Evolutionary conservation across 2,329 filamentous ascomycete species (phyloP), one percentile per base, ranked within the genome.

Genomic region (Colletotrichum salicis): DNA sequence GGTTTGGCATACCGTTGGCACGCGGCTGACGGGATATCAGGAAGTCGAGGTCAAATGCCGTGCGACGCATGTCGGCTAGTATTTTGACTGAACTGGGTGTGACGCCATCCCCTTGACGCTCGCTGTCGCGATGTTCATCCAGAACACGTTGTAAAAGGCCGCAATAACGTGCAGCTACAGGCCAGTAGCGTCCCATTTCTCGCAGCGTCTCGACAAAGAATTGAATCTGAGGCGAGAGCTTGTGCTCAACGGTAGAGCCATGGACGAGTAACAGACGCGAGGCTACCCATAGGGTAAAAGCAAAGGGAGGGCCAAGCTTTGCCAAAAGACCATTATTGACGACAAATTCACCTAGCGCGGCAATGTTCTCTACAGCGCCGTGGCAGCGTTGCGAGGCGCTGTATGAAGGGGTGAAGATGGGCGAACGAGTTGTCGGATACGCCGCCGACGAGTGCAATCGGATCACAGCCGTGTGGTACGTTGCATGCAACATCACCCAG

Each of bases 251-350:
- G 0, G 95, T 97, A 8, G 94, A 96, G 31, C 94, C 94, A 80
- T 97, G 95, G 3, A 98, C 95, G 10, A 97, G 90, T 5, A 97
- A 86, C 4, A 97, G 87, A 4, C 95, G 92, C 6, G 95, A 94
- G 3, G 94, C 94, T 19, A 97, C 95, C 95, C 95, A 97, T 1
- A 97, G 86, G 0, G 94, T 95, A 79, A 97, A 98, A 4, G 95
- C 95, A 79, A 97, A 97, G 0, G 94, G 95, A 0, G 95, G 95
- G 0, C 95, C 95, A 19, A 97, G 89, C 79, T 95, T 95, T 61
- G 90, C 87, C 24, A 97, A 86, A 79, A 97, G 88, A 63, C 88
- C 88, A 76, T 94, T 92, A 72, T 90, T 90, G 33, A 93, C 88
- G 13, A 97, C 94, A 77, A 94, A 95, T 73, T 93, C 91, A 72